A percentile compares a stretch with the other conserved stretches of the same genome.
Conservation (phyloP, 495 filamentous ascomycete genomes). For the Penicillium desertorum region DNA sequence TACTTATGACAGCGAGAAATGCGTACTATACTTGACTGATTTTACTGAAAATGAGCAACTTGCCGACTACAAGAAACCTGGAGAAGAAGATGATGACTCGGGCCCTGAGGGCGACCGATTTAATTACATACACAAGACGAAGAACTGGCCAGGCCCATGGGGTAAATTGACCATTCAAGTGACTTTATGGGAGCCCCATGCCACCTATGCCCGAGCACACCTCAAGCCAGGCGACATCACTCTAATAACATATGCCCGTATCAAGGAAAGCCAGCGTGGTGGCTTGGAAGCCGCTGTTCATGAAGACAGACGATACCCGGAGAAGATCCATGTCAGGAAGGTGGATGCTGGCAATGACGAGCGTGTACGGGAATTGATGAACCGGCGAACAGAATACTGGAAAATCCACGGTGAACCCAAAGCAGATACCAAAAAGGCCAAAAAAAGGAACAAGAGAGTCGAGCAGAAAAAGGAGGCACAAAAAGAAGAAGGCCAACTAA, state of each 20-base stretch:
- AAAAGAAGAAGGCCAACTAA: constrained; percentile 38
- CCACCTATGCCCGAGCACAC: constrained; percentile 51
- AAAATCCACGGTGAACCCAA: constrained; percentile 40
- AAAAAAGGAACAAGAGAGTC: constrained; percentile 33
- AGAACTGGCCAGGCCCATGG: constrained; percentile 73
- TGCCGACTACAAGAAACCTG: constrained; percentile 48
- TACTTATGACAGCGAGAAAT: constrained; percentile 43
- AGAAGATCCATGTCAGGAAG: constrained; percentile 54
- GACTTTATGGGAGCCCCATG: constrained; percentile 70
- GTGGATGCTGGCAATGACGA: constrained; percentile 45
- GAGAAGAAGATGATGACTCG: constrained; percentile 37
- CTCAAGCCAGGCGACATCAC: constrained; percentile 62
- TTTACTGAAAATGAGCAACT: constrained; percentile 72
- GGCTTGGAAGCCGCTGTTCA: constrained; percentile 72
- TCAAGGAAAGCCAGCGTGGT: constrained; percentile 51
- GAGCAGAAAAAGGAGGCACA: constrained; percentile 34
- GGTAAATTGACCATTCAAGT: constrained; percentile 73
- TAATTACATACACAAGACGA: constrained; percentile 41
- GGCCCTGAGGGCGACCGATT: constrained; percentile 50
- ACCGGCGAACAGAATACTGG: constrained; percentile 62
- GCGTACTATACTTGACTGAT: constrained; percentile 78
- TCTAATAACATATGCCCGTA: constrained; percentile 66
- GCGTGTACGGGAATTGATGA: constrained; percentile 59
- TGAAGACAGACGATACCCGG: constrained; percentile 53
- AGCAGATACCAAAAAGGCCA: constrained; percentile 34